phyloP scores from a whole-genome alignment of 2,329 filamentous ascomycete species.

The Tolypocladium sp. region DNA sequence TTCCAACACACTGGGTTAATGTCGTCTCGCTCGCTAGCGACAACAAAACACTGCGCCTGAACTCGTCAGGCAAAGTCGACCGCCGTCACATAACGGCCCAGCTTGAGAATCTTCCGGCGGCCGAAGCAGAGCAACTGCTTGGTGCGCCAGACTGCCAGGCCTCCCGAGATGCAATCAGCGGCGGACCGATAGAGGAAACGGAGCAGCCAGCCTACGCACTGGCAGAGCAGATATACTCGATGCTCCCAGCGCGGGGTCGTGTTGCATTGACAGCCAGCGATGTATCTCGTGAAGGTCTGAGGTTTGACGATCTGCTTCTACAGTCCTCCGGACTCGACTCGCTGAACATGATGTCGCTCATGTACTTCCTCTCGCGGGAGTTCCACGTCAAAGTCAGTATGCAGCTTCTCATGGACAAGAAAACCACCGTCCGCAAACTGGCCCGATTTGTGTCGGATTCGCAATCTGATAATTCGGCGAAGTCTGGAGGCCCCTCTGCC shows the following conservation, averaged over 20 bases:
- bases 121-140: not conserved
- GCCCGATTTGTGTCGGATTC: not conserved
- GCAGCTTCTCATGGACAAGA: conserved; percentile 2
- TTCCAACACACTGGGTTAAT: not conserved
- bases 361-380: conserved; percentile 1
- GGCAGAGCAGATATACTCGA: not conserved
- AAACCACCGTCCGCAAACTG: conserved; percentile 1
- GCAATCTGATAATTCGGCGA: not conserved
- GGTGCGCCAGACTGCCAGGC: not conserved
- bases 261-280: not conserved
- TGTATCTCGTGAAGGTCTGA: not conserved
- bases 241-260: not conserved
- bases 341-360: conserved; percentile 4
- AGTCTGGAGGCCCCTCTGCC: not conserved
- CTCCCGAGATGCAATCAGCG: not conserved
- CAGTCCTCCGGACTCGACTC: conserved; percentile 3
- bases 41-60: not conserved
- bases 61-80: not conserved
- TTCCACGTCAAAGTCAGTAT: conserved; percentile 1
- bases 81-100: not conserved
- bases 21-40: not conserved
- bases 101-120: not conserved
- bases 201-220: conserved; percentile 4
- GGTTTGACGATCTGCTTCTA: conserved; percentile 1
- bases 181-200: not conserved